A percentile compares a stretch with the other conserved stretches of the same genome.
phyloP scores from a whole-genome alignment of 352 stramenopile genomes.

The Globisporangium spinosum region DNA sequence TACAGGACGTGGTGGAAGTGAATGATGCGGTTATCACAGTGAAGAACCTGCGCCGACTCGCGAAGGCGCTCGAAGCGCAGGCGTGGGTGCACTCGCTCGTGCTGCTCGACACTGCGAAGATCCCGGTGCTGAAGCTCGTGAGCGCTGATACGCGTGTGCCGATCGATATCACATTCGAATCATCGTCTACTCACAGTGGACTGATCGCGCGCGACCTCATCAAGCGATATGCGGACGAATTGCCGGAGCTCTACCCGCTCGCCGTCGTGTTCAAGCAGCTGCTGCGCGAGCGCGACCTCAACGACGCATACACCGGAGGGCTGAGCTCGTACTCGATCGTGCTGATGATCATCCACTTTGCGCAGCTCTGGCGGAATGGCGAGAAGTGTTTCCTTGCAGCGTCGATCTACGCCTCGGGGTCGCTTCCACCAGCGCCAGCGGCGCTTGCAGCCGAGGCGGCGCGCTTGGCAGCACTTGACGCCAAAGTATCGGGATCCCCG shows the following conservation, averaged over 20 bases:
- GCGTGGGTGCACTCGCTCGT: constrained; percentile 81
- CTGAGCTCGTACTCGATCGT: constrained; percentile 91
- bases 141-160: constrained; percentile 72
- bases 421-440: constrained; percentile 33
- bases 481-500: constrained; percentile 8
- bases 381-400: constrained; percentile 48
- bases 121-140: constrained; percentile 81
- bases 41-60: constrained; percentile 55
- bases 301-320: constrained; percentile 90
- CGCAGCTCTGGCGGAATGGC: constrained; percentile 61
- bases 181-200: constrained; percentile 73
- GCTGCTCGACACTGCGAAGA: constrained; percentile 78
- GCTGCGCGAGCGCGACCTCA: constrained; percentile 84
- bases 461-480: constrained; percentile 13
- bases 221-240: constrained; percentile 73
- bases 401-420: constrained; percentile 63
- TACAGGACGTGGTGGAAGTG: constrained; percentile 53
- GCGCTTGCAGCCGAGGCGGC: constrained; percentile 23
- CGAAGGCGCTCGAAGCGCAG: constrained; percentile 51
- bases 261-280: constrained; percentile 90
- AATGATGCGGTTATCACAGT: constrained; percentile 54
- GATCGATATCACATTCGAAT: constrained; percentile 86
- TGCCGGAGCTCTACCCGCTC: constrained; percentile 87
- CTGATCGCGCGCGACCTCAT: constrained; percentile 82
- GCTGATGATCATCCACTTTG: constrained; percentile 90